Evolutionary conservation across 2,329 filamentous ascomycete species (phyloP), one percentile per base, ranked within the genome.

Genomic region (Fusarium drepaniforme): DNA sequence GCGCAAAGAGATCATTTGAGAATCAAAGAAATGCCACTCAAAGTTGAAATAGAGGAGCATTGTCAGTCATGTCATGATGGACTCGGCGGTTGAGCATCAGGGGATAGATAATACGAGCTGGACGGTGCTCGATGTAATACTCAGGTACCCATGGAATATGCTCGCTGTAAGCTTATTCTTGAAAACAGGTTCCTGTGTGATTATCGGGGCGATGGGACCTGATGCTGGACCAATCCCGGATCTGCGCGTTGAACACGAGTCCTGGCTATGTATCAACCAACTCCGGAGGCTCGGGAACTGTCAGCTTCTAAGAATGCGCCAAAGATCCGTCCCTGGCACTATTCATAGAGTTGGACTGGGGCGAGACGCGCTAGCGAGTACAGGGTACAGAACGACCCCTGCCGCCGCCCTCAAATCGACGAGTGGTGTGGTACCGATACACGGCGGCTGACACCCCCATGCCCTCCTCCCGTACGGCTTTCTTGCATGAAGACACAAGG

Each of bases 21-120:
- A 78, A 79, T 78, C 56, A 79, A 79, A 73, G 53, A 78, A 76
- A 76, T 78, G 71, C 74, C 75, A 76, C 68, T 78, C 74, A 70
- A 64, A 61, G 51, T 49, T 67, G 30, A 65, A 64, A 42, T 40
- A 35, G 57, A 40, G 33, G 28, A 53, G 28, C 49, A 53, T 53
- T 53, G 18, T 53, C 28, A 53, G 18, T 53, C 49, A 53, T 53
- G 49, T 21, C 49, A 53, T 53, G 49, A 33, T 30, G 40, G n/a
- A 44, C 18, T 44, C 40, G 30, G 11, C 35, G 53, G 30, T 51
- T 30, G 57, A 38, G 53, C 15, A 64, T 51, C 9, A 56, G 68
- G 67, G 72, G 63, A 67, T 51, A 30, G 60, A 67, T 51, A 30
- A 30, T 28, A 30, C 46, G 15, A 30, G 46, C 18, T n/a, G 25